Evolutionary conservation across 768 basidiomycete genomes (phyloP).

Genomic region (Suillus discolor): DNA sequence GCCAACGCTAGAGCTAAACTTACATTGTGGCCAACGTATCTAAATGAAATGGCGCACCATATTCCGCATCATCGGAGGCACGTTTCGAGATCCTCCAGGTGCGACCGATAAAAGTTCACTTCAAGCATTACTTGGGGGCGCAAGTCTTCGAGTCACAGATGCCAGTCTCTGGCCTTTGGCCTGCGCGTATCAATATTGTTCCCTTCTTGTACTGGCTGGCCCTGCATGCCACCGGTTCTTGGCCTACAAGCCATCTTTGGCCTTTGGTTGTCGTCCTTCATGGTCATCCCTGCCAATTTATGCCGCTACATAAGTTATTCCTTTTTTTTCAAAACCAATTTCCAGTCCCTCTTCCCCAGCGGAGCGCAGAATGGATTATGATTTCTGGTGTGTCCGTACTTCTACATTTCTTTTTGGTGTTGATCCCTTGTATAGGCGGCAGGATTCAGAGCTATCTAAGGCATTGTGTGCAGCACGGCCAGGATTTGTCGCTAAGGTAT

Average conservation of each 20-base stretch:
- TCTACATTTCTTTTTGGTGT: too few species aligned
- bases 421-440: background rate
- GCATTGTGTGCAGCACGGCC: background rate
- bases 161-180: background rate
- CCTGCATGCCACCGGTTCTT: background rate
- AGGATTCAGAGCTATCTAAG: background rate
- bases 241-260: background rate
- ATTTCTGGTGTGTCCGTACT: background rate
- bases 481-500: background rate
- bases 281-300: background rate
- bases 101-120: background rate
- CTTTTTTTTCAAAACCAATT: too few species aligned
- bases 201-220: background rate
- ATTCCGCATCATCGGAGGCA: background rate
- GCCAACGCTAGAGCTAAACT: background rate
- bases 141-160: too few species aligned
- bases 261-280: background rate
- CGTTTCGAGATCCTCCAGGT: background rate
- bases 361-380: background rate
- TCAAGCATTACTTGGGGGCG: background rate
- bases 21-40: too few species aligned
- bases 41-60: background rate
- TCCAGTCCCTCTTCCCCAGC: background rate
- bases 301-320: background rate
- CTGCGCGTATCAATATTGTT: background rate